Base-by-base conservation (phyloP, 2,329 filamentous ascomycete genomes). In the Nannizziopsis barbatae region DNA sequence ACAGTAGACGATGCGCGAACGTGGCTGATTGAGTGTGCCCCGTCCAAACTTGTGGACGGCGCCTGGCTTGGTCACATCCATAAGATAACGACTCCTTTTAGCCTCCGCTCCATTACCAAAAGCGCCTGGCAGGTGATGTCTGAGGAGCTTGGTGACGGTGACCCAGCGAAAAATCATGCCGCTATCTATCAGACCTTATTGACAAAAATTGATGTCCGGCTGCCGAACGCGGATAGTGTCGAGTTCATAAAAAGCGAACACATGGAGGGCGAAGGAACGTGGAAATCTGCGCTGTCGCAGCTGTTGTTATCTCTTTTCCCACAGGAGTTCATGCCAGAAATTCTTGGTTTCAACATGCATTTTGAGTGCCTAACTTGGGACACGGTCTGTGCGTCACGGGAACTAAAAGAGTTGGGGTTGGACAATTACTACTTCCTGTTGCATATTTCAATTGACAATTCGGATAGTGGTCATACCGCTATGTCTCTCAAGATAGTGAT, bases 401-500 rank as follows among this genome's bases (percentile, higher is more conserved):
- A 75, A 55, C 58, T 75, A 18, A 59, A 57, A 11, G 71, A 72
- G 52, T 49, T 75, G 22, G 57, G 58, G 5, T 50, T 75, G 7
- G 61, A 72, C 48, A 56, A 66, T 0, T 70, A 70, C 36, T 75
- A 75, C 55, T 76, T 75, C 54, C 55, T 67, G 12, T 59, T 76
- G 3, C 73, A 75, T 56, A 61, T 75, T 37, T 65, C 69, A 0
- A 75, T 76, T 42, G 73, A 75, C 53, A 75, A 75, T 53, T 60
- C 64, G 3, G 61, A 73, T 50, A 69, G 66, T 0, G 72, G 73
- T 0, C 73, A 75, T 55, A 62, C 69, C 11, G 69, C 69, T 2
- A 74, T 75, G 65, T 70, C 71, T 1, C 57, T 65, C 47, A 54
- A 63, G 17, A 62, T 62, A n/a, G 67, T 67, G 7, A 55, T 50